These are phyloP conservation scores for Ustulina deusta DNA, from an alignment of 2,329 filamentous ascomycete species.

Conservation along the genomic window DNA sequence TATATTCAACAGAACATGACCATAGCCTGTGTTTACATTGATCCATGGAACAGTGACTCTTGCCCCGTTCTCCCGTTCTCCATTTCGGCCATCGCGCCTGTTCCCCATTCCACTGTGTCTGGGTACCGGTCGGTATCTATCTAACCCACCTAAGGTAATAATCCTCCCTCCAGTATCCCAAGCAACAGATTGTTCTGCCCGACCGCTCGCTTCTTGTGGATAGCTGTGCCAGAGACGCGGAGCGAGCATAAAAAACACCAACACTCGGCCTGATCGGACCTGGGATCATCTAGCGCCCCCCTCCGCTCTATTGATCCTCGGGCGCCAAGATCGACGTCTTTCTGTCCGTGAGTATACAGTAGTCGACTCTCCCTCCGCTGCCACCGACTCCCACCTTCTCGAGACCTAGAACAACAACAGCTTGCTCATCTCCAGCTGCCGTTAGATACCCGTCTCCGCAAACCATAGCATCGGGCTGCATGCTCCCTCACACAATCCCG, in stretches of 20 bases:
- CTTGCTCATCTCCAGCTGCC: background rate
- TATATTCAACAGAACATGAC: background rate
- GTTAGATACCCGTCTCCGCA: background rate
- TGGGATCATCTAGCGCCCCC: background rate
- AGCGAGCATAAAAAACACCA: no score
- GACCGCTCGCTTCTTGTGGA: background rate
- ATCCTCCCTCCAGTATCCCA: background rate
- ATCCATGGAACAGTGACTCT: slow-evolving; percentile 2
- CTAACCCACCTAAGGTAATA: background rate
- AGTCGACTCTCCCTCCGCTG: background rate
- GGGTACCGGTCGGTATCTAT: background rate
- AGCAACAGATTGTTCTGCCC: background rate
- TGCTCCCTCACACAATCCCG: background rate
- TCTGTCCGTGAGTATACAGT: background rate
- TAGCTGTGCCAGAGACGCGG: background rate
- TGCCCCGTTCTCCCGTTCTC: background rate
- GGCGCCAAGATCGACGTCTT: background rate
- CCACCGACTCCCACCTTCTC: no score
- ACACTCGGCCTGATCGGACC: background rate
- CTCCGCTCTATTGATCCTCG: background rate
- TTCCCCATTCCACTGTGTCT: background rate
- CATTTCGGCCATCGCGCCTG: slow-evolving; percentile 16
- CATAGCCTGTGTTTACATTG: background rate
- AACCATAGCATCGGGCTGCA: background rate
- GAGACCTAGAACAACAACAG: no score